A percentile compares a stretch with the other conserved stretches of the same genome.
These are phyloP conservation scores for Eremomyces bilateralis DNA, from an alignment of 495 filamentous ascomycete genomes.

Conservation along the genomic window DNA sequence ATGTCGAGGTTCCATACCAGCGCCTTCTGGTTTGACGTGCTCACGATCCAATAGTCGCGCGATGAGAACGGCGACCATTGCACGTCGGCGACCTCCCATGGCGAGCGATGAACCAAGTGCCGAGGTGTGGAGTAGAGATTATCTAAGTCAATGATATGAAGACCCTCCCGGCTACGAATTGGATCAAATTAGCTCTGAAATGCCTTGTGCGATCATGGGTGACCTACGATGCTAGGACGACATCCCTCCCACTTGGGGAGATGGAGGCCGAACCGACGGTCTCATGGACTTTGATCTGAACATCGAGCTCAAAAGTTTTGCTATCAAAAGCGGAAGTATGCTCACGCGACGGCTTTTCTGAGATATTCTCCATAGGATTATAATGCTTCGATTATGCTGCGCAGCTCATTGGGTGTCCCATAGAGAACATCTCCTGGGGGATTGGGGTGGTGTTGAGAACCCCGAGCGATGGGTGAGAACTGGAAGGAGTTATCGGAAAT, in stretches of 20 bases:
- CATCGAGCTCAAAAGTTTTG: constrained; percentile 67
- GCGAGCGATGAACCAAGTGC: constrained; percentile 62
- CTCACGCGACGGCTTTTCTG: too few relatives aligned
- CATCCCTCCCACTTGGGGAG: constrained; percentile 78
- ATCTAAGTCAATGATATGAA: constrained; percentile 87
- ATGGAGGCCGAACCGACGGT: constrained; percentile 61
- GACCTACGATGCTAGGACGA: constrained; percentile 75
- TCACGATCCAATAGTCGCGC: constrained; percentile 81
- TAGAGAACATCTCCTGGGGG: too few relatives aligned
- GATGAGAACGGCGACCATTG: constrained; percentile 91
- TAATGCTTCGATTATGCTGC: too few relatives aligned
- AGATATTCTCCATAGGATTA: too few relatives aligned
- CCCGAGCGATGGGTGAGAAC: too few relatives aligned
- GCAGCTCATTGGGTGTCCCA: too few relatives aligned
- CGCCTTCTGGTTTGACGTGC: constrained; percentile 85
- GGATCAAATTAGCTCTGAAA: constrained; percentile 7
- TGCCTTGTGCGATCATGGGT: constrained; percentile 3
- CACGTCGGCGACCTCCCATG: constrained; percentile 96
- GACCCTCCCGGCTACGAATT: constrained; percentile 39
- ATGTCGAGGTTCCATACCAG: constrained; percentile 86
- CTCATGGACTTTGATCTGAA: constrained; percentile 64
- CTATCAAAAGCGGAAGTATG: constrained; percentile 51
- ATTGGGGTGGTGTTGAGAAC: too few relatives aligned
- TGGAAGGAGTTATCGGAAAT: too few relatives aligned
- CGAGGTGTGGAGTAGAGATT: constrained; percentile 75